Percentiles rank a stretch among this genome's conserved stretches.
phyloP scores from a whole-genome alignment of 352 stramenopile genomes.

The Blastocystis sp. region DNA sequence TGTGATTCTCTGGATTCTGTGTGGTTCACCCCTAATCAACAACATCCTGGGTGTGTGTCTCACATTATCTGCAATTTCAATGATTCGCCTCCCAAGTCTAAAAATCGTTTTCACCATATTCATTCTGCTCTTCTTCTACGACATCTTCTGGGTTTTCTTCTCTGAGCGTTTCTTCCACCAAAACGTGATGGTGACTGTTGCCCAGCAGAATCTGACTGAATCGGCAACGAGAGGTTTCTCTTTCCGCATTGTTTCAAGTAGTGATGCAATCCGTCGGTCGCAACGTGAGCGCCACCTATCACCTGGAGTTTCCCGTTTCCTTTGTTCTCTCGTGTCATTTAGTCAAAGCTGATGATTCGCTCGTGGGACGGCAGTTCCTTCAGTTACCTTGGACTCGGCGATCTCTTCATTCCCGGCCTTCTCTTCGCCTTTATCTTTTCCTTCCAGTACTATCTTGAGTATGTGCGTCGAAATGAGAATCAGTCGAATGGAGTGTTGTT shows the following conservation, averaged over 20 bases:
- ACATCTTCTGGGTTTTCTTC: slow-evolving; percentile 38
- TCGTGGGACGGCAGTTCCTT: neutral
- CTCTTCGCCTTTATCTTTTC: neutral
- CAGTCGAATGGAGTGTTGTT: neutral
- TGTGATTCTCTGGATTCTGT: neutral
- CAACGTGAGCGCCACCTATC: neutral
- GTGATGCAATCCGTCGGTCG: neutral
- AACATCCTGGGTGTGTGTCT: neutral
- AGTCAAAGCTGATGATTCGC: neutral
- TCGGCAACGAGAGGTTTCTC: neutral
- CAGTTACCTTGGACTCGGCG: neutral
- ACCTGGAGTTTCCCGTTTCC: slow-evolving; percentile 1
- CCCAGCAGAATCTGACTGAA: neutral
- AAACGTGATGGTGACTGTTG: slow-evolving; percentile 34
- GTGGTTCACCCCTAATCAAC: neutral
- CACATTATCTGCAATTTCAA: neutral
- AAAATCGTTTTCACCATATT: neutral
- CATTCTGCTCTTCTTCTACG: slow-evolving; percentile 19
- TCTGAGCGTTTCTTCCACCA: neutral
- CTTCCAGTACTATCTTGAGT: neutral
- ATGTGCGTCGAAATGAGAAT: neutral
- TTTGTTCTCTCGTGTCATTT: neutral
- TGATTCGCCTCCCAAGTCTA: neutral
- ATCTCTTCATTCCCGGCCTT: neutral
- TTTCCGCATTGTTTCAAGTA: neutral